Evolutionary conservation across 768 basidiomycete genomes (phyloP).

Genomic region (Pulveroboletus frians): DNA sequence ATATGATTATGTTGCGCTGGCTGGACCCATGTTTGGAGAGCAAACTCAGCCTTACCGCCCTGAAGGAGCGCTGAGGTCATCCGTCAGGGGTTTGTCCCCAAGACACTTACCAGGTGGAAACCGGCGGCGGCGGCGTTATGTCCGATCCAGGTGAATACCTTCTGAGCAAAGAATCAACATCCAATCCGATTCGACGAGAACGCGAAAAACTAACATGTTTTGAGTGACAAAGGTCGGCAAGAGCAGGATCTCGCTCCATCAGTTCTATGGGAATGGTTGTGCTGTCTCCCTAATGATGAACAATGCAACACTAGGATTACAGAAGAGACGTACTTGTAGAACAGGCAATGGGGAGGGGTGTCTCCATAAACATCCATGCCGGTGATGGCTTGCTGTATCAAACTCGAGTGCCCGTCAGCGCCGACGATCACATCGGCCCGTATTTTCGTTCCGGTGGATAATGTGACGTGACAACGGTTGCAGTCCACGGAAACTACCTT

Average conservation of each 20-base stretch:
- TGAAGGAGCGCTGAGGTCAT: conserved; percentile 16
- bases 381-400: conserved; percentile 34
- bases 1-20: conserved; percentile 27
- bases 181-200: not conserved
- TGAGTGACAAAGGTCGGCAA: conserved; percentile 29
- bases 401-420: conserved; percentile 52
- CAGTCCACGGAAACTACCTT: conserved; percentile 35
- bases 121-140: conserved; percentile 19
- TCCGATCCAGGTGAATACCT: conserved; percentile 17
- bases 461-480: conserved; percentile 31
- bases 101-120: conserved; percentile 19
- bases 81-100: not conserved
- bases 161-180: conserved; percentile 8
- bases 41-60: conserved; percentile 37
- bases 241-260: conserved; percentile 38
- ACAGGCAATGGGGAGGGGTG: conserved; percentile 26
- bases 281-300: conserved; percentile 22
- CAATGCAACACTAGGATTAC: not conserved
- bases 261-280: conserved; percentile 36
- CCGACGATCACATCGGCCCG: conserved; percentile 52
- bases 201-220: conserved; percentile 11
- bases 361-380: conserved; percentile 28
- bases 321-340: conserved; percentile 40
- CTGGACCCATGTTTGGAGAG: conserved; percentile 23
- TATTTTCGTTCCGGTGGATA: conserved; percentile 40